A percentile compares a stretch with the other conserved stretches of the same genome.
These are phyloP conservation scores for Rhododendron griersonianum DNA, from an alignment of 148 eudicot species.

Conservation along the genomic window DNA sequence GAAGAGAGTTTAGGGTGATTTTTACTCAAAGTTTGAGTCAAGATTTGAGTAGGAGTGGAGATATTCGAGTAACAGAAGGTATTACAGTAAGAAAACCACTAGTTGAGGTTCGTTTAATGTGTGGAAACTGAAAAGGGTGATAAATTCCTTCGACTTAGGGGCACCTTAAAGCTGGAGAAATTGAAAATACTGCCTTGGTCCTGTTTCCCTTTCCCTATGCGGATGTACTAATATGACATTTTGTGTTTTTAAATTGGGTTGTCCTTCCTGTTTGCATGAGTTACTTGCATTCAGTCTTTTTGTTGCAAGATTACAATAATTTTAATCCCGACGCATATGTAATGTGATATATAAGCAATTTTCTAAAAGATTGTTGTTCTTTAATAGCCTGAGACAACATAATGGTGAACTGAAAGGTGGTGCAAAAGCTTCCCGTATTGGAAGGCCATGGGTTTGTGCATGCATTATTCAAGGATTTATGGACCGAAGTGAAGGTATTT, in stretches of 20 bases:
- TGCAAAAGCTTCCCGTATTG: constrained; percentile 77
- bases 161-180: background rate
- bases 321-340: too few species aligned
- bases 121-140: background rate
- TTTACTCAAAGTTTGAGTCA: too few species aligned
- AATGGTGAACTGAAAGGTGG: constrained; percentile 84
- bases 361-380: constrained; percentile 3
- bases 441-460: constrained; percentile 87
- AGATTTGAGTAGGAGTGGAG: too few species aligned
- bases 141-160: background rate
- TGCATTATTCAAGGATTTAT: constrained; percentile 64
- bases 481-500: constrained; percentile 51
- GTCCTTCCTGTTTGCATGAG: background rate
- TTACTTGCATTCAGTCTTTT: too few species aligned
- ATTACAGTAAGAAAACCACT: background rate
- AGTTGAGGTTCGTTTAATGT: background rate
- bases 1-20: too few species aligned
- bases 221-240: background rate
- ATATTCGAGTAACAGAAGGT: background rate
- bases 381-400: constrained; percentile 62
- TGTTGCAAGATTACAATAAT: background rate
- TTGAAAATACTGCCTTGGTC: background rate
- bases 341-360: background rate
- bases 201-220: too few species aligned
- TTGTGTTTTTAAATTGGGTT: background rate